These are phyloP conservation scores for Phytophthora citrophthora DNA, from an alignment of 352 stramenopile species.

Conservation along the genomic window DNA sequence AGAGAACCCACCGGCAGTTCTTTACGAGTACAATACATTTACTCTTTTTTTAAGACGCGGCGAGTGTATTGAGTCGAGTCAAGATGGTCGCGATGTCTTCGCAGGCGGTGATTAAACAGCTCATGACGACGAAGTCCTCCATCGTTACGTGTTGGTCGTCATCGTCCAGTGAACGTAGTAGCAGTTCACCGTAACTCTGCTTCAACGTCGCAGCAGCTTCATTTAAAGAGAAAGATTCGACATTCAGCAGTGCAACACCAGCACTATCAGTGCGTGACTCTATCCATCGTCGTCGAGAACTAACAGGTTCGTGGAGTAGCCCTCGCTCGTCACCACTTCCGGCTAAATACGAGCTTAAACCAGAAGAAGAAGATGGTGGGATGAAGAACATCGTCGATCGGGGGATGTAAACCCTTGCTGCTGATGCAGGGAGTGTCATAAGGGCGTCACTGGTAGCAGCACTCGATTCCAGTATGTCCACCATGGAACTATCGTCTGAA, in stretches of 20 bases:
- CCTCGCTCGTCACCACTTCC: constrained; percentile 7
- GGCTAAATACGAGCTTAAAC: constrained; percentile 18
- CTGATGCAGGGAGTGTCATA: constrained; percentile 11
- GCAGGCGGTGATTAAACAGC: constrained; percentile 61
- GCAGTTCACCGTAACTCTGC: constrained; percentile 54
- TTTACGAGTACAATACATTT: constrained; percentile 26
- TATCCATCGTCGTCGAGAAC: constrained; percentile 16
- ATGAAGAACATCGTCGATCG: constrained; percentile 22
- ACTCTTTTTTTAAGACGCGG: constrained; percentile 42
- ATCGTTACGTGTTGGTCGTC: constrained; percentile 44
- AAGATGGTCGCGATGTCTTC: constrained; percentile 61
- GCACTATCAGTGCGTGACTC: constrained; percentile 26
- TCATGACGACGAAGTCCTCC: constrained; percentile 75
- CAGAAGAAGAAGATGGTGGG: constrained; percentile 30
- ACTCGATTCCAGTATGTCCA: constrained; percentile 30
- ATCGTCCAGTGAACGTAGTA: constrained; percentile 38
- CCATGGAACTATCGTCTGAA: constrained; percentile 27
- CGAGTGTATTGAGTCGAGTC: constrained; percentile 57
- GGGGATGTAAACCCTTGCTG: constrained; percentile 3
- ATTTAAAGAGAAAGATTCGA: constrained; percentile 66
- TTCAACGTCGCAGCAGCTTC: constrained; percentile 52
- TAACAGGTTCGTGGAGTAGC: neutral
- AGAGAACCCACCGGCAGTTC: neutral
- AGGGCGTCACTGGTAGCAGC: constrained; percentile 12
- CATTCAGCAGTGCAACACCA: constrained; percentile 48